Evolutionary conservation across 495 filamentous ascomycete species (phyloP).

Genomic region (Lentithecium fluviatile): DNA sequence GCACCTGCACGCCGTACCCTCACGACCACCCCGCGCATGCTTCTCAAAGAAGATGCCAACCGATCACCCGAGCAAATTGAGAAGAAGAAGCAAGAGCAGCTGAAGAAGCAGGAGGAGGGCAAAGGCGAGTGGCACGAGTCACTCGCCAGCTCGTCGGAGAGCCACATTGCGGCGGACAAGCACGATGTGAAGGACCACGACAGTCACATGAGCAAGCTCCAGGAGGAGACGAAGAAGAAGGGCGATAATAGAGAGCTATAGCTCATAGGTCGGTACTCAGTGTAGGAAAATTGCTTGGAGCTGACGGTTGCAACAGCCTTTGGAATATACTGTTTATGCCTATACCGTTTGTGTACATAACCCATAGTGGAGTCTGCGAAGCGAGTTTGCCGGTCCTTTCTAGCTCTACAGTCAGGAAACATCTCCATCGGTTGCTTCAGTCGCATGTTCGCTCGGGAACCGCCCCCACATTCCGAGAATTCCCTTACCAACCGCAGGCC

Average conservation of each 20-base stretch:
- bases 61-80: constrained; percentile 37
- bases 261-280: background rate
- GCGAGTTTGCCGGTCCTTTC: no score
- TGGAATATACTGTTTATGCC: background rate
- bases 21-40: background rate
- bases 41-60: constrained; percentile 38
- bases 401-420: no score
- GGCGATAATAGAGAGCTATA: constrained; percentile 31
- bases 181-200: constrained; percentile 38
- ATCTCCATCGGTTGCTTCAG: no score
- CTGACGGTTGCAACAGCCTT: background rate
- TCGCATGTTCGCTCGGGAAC: no score
- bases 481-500: no score
- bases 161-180: constrained; percentile 37
- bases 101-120: constrained; percentile 41
- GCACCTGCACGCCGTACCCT: constrained; percentile 3
- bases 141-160: constrained; percentile 37
- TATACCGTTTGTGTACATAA: background rate
- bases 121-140: constrained; percentile 40
- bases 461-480: no score
- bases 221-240: constrained; percentile 38
- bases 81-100: constrained; percentile 38
- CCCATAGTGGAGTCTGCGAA: no score
- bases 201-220: constrained; percentile 41
- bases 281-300: background rate